Conservation (phyloP, 176 grass and related monocot species). For the Musa schizocarpa region DNA sequence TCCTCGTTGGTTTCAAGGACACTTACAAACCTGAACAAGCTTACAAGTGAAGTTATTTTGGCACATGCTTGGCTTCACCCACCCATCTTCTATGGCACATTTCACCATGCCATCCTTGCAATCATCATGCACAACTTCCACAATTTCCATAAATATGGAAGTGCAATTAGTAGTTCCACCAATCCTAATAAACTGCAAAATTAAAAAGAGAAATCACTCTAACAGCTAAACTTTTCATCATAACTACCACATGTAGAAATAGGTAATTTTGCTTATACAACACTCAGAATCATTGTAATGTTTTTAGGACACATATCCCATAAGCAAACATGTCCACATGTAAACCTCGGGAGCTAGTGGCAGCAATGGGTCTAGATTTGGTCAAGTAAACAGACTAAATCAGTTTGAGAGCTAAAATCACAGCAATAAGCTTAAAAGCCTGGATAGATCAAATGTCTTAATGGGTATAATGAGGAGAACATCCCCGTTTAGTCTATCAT, state of each 20-base stretch:
- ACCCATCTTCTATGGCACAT: background rate
- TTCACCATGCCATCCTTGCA: background rate
- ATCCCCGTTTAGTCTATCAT: too few relatives aligned
- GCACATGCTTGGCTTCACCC: background rate
- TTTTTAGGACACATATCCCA: background rate
- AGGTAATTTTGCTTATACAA: background rate
- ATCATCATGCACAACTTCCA: slow-evolving; percentile 6
- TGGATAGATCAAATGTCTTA: too few relatives aligned
- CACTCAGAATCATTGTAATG: background rate
- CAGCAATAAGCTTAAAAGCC: too few relatives aligned
- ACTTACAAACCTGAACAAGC: slow-evolving; percentile 3
- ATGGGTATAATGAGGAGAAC: too few relatives aligned
- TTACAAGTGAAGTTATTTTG: background rate
- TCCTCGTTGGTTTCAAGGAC: background rate
- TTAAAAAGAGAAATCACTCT: background rate
- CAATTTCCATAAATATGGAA: background rate
- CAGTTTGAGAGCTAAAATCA: too few relatives aligned
- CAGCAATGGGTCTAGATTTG: too few relatives aligned
- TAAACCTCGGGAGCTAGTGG: too few relatives aligned
- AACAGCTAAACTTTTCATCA: background rate
- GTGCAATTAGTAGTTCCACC: background rate
- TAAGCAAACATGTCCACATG: background rate
- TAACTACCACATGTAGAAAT: background rate
- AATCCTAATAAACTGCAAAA: background rate
- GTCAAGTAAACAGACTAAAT: too few relatives aligned